These are phyloP conservation scores for Keqinozyma sinolaborantium DNA, from an alignment of 1,139 yeast genomes.

Conservation along the genomic window DNA sequence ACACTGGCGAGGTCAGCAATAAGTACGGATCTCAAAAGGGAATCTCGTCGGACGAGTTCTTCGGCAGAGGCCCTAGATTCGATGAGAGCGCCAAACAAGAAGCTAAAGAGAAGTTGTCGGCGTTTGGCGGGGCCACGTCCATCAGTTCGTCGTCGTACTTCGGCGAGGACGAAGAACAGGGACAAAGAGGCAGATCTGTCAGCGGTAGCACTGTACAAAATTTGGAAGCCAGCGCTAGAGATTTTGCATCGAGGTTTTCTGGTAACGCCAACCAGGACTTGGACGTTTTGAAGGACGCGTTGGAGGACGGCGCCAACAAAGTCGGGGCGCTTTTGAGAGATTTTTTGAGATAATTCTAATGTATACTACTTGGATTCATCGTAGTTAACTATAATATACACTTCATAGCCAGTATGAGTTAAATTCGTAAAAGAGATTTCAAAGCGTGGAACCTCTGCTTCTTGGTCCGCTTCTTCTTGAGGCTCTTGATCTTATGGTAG, in stretches of 20 bases:
- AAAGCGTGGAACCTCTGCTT: neutral
- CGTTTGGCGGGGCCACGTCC: conserved; percentile 81
- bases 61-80: conserved; percentile 79
- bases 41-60: conserved; percentile 90
- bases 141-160: conserved; percentile 91
- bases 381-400: no score
- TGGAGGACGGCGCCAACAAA: conserved; percentile 91
- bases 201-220: conserved; percentile 27
- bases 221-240: conserved; percentile 60
- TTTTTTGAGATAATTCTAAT: conserved; percentile 61
- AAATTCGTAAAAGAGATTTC: neutral
- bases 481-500: neutral
- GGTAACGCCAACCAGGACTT: conserved; percentile 85
- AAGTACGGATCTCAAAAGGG: conserved; percentile 90
- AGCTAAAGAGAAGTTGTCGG: conserved; percentile 73
- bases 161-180: conserved; percentile 71
- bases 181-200: conserved; percentile 21
- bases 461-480: neutral
- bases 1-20: conserved; percentile 69
- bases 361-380: no score
- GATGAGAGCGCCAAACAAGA: conserved; percentile 78
- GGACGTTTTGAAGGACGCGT: conserved; percentile 84
- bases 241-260: conserved; percentile 63
- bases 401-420: neutral
- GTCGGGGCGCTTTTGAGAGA: conserved; percentile 83